phyloP scores from a whole-genome alignment of 2,329 filamentous ascomycete species.

The Aspergillus flavus region DNA sequence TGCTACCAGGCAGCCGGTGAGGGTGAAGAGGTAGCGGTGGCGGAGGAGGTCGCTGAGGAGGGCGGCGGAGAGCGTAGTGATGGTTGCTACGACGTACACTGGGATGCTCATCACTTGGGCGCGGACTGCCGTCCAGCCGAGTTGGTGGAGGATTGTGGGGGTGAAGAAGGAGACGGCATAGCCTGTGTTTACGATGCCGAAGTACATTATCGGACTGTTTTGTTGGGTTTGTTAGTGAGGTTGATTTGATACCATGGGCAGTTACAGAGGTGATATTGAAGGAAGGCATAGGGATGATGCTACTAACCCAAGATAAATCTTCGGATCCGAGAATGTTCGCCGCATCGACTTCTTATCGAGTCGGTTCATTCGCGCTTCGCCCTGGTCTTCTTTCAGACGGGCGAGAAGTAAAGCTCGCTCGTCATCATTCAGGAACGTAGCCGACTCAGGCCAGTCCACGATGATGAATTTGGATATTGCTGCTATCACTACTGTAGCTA shows the following conservation, averaged over 20 bases:
- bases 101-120: constrained; percentile 56
- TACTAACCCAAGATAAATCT: constrained; percentile 43
- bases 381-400: constrained; percentile 47
- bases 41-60: constrained; percentile 54
- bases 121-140: constrained; percentile 58
- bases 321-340: constrained; percentile 49
- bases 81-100: constrained; percentile 66
- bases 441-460: constrained; percentile 48
- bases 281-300: not conserved
- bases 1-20: constrained; percentile 53
- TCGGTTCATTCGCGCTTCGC: constrained; percentile 55
- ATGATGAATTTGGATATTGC: constrained; percentile 54
- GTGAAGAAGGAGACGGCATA: constrained; percentile 50
- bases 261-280: not conserved
- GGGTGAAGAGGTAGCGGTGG: constrained; percentile 58
- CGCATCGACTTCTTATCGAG: constrained; percentile 52
- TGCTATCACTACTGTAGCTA: constrained; percentile 51
- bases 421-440: constrained; percentile 50
- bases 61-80: constrained; percentile 55
- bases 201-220: constrained; percentile 60
- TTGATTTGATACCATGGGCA: not conserved
- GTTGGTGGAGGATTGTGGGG: constrained; percentile 48
- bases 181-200: constrained; percentile 59
- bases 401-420: constrained; percentile 48
- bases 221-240: constrained; percentile 20